phyloP scores from a whole-genome alignment of 2,329 filamentous ascomycete species.

The Cladosporium oxysporum region DNA sequence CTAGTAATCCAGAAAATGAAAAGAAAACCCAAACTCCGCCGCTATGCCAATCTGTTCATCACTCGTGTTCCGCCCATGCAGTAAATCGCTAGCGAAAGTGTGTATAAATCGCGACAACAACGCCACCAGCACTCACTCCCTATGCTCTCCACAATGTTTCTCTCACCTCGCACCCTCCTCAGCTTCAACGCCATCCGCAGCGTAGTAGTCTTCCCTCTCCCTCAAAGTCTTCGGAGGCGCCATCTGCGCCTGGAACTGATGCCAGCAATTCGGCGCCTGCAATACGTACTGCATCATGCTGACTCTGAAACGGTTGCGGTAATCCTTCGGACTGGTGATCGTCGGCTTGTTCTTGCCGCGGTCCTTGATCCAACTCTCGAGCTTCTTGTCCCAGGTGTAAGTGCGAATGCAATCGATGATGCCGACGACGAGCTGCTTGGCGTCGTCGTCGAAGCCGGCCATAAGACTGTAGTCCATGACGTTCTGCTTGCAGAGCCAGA shows the following conservation, averaged over 20 bases:
- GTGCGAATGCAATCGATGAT: slow-evolving; percentile 99
- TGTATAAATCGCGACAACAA: not conserved
- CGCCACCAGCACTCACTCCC: not conserved
- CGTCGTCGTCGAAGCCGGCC: slow-evolving; percentile 91
- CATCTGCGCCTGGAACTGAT: slow-evolving; percentile 58
- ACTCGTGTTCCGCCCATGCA: not conserved
- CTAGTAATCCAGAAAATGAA: not conserved
- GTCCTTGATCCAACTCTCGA: slow-evolving; percentile 99
- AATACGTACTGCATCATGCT: slow-evolving; percentile 91
- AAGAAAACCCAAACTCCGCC: not conserved
- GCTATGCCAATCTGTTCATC: slow-evolving; percentile 17
- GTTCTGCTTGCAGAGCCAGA: slow-evolving; percentile 91
- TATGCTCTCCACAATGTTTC: not conserved
- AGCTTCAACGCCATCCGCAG: slow-evolving; percentile 13
- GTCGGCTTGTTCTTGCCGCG: slow-evolving; percentile 86
- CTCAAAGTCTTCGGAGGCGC: slow-evolving; percentile 35
- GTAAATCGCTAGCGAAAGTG: not conserved
- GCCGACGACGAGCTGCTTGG: slow-evolving; percentile 90
- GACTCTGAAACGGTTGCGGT: slow-evolving; percentile 92
- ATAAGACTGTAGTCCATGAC: slow-evolving; percentile 99
- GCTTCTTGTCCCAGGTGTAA: slow-evolving; percentile 99
- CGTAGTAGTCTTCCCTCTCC: slow-evolving; percentile 26
- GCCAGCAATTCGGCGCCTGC: slow-evolving; percentile 75
- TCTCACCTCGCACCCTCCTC: slow-evolving; percentile 4
- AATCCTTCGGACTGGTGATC: slow-evolving; percentile 95